A percentile compares a stretch with the other conserved stretches of the same genome.
These are phyloP conservation scores for Quercus mongolica DNA, from an alignment of 306 rosid genomes.

Conservation along the genomic window DNA sequence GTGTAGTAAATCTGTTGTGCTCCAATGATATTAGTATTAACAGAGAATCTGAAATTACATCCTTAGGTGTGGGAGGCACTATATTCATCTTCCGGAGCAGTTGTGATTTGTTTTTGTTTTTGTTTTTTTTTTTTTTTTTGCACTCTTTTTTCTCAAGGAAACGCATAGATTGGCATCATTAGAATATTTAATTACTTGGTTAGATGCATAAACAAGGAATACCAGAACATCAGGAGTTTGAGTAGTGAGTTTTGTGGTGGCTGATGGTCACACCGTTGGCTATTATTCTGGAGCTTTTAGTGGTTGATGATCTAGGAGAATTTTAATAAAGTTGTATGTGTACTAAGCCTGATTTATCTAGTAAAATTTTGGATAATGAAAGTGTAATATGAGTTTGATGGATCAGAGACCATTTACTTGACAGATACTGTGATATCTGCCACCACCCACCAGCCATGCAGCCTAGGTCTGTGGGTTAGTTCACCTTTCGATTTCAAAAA, in stretches of 20 bases:
- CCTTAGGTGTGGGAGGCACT: background rate
- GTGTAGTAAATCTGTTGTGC: background rate
- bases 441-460: background rate
- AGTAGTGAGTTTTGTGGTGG: background rate
- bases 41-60: background rate
- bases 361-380: background rate
- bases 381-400: background rate
- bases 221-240: background rate
- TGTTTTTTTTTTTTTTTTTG: background rate
- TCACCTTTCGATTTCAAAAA: constrained; percentile 6
- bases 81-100: background rate
- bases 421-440: background rate
- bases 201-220: background rate
- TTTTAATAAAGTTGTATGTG: background rate
- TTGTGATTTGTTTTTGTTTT: background rate
- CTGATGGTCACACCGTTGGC: background rate
- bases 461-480: background rate
- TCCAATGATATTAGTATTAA: background rate
- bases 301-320: background rate
- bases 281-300: background rate
- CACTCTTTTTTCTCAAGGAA: background rate
- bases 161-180: background rate
- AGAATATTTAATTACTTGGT: background rate
- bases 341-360: background rate
- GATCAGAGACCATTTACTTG: background rate